Evolutionary conservation across 148 eudicot genomes (phyloP), one percentile per base, ranked within the genome.

Genomic region (Spergularia marina): DNA sequence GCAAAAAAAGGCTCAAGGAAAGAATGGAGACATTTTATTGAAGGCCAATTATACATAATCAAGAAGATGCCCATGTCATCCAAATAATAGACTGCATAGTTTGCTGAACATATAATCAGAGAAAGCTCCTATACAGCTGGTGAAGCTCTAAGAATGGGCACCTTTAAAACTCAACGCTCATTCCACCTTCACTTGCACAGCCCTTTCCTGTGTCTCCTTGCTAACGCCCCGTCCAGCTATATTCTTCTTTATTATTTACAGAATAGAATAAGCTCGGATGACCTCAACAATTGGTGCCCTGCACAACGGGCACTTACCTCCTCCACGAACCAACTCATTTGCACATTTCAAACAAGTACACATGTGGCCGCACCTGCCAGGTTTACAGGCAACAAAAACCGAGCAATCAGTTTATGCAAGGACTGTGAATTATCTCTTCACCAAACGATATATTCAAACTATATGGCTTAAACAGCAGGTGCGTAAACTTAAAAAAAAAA

Each of bases 231-330:
- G 40, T 21, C 71, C 65, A 71, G 49, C 68, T 60, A 54, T 36
- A 52, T 25, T 79, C 12, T 30, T 59, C 74, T 52, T 77, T 78
- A 74, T 87, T 88, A 74, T 87, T 88, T 85, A 95, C 94, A 89
- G 82, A 80, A 95, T 91, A 41, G 97, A 92, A 81, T 95, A 95
- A 68, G 99, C 97, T 70, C 96, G 90, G 78, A 95, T 79, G 59
- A 92, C 96, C 87, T 95, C 98, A 65, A 89, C 76, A 83, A 95
- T 95, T 7, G 97, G 98, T 41, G 98, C 98, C 77, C 98, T 88
- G 80, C 98, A 95, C 84, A 95, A 82, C 4, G 98, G 98, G 79
- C 98, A 95, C 82, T 92, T 95, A 20, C 98, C 97, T 68, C 95
- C 96, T 18, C 96, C 88, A 44, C 94, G 91, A 74, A 95, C 84